Percentiles rank a stretch among this genome's conserved stretches.
These are phyloP conservation scores for Magnusiomyces suaveolens DNA, from an alignment of 1,139 yeast genomes.

Conservation along the genomic window DNA sequence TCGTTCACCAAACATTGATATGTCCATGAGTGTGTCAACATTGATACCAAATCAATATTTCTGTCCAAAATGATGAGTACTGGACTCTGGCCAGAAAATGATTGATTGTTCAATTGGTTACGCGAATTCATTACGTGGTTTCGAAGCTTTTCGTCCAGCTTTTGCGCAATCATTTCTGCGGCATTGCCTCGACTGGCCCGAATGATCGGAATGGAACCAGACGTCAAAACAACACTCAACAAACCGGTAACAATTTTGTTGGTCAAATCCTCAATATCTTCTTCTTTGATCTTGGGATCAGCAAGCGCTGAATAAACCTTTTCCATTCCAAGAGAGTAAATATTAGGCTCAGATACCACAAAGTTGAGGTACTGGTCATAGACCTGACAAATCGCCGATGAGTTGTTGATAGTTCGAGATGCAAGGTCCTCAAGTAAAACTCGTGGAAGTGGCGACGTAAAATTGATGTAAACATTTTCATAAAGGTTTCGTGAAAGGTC, in stretches of 20 bases:
- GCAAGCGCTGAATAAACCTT: slow-evolving; percentile 61
- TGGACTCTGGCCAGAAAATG: slow-evolving; percentile 38
- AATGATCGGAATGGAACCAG: slow-evolving; percentile 75
- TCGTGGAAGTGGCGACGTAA: slow-evolving; percentile 69
- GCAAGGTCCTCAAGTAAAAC: slow-evolving; percentile 83
- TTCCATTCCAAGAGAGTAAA: slow-evolving; percentile 67
- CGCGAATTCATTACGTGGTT: slow-evolving; percentile 73
- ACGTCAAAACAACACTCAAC: slow-evolving; percentile 67
- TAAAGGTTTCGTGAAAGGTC: slow-evolving; percentile 70
- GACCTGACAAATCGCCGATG: slow-evolving; percentile 69
- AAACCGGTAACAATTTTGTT: slow-evolving; percentile 68
- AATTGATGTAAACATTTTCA: slow-evolving; percentile 72
- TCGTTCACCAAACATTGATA: slow-evolving; percentile 95
- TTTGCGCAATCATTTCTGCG: slow-evolving; percentile 86
- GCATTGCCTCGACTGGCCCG: slow-evolving; percentile 91
- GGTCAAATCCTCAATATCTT: slow-evolving; percentile 58
- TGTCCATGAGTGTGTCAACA: slow-evolving; percentile 97
- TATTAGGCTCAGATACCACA: slow-evolving; percentile 83
- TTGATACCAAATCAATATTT: slow-evolving; percentile 78
- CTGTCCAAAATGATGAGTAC: slow-evolving; percentile 80
- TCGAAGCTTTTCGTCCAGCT: slow-evolving; percentile 69
- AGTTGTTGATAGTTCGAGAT: slow-evolving; percentile 58
- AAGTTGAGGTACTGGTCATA: slow-evolving; percentile 90
- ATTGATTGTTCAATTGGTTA: slow-evolving; percentile 21
- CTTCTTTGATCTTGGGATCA: slow-evolving; percentile 63